Evolutionary conservation across 257 asterid genomes (phyloP).

Genomic region (Ilex asprella): DNA sequence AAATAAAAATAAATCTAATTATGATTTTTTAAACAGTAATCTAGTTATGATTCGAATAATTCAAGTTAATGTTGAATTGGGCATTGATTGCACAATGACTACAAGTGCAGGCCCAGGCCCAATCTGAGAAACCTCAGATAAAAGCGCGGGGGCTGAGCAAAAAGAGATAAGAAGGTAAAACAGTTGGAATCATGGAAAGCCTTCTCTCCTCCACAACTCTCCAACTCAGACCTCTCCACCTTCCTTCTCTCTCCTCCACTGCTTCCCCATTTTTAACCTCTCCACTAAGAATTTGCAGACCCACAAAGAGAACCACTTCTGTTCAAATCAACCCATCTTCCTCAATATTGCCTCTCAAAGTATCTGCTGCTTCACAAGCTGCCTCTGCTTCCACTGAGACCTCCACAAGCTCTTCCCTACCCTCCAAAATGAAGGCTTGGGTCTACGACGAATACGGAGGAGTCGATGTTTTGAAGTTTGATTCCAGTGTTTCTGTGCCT

Average conservation of each 20-base stretch:
- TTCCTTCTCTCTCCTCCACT: conserved; percentile 12
- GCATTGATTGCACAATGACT: no score
- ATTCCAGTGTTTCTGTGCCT: conserved; percentile 51
- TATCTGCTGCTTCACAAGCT: conserved; percentile 53
- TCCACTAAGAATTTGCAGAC: conserved; percentile 10
- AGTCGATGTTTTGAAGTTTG: conserved; percentile 64
- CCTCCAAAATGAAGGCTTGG: conserved; percentile 84
- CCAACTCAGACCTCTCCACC: conserved; percentile 30
- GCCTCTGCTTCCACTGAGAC: conserved; percentile 38
- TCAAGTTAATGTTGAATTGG: no score
- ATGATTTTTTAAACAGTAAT: no score
- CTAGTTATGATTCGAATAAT: no score
- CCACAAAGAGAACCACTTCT: conserved; percentile 10
- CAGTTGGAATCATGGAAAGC: conserved; percentile 42
- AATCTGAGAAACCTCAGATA: no score
- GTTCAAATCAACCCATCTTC: conserved; percentile 9
- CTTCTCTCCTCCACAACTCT: conserved; percentile 54
- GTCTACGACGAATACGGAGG: conserved; percentile 70
- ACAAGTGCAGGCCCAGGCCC: no score
- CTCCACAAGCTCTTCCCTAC: conserved; percentile 37
- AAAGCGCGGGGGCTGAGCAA: no score
- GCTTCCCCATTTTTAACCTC: conserved; percentile 22
- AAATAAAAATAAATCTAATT: no score
- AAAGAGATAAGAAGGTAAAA: conserved; percentile 10
- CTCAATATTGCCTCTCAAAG: conserved; percentile 17